Base-by-base conservation (phyloP, 2,329 filamentous ascomycete genomes). In the Graphiopsis chlorocephala region DNA sequence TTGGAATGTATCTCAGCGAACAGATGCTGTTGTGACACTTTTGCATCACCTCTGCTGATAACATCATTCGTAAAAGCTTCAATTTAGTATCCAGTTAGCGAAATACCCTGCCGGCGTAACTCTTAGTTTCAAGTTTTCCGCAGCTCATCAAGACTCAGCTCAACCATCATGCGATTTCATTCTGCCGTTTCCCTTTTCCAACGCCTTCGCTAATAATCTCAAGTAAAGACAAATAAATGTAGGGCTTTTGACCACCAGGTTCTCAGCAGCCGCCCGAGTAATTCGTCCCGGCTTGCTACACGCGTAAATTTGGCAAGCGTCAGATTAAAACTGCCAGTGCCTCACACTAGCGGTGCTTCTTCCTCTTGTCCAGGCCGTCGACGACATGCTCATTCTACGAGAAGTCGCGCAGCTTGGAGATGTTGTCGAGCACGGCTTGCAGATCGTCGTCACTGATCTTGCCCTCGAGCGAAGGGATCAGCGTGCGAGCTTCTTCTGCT, bases 401-500 rank as follows among this genome's bases (percentile, higher is more conserved):
- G 60, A 79, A 78, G 74, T 79, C 78, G 71, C 85, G 81, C 75
- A 96, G 82, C 83, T 96, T 96, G 71, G 88, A 90, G 79, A 98
- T 90, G 81, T 99, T 93, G 74, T 97, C 89, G 65, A 99, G 84
- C 65, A 98, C 82, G 68, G 93, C 89, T 78, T 96, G 90, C 68
- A 99, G 80, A 71, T 96, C 92, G 38, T 92, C 90, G 76, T 98
- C 94, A 67, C 85, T 86, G 74, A 98, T 96, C 81, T 99, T 99
- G 78, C 93, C 89, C 71, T 88, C 85, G 59, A 99, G 78, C 70
- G 86, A 97, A 1, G 95, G 96, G 68, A 99, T 96, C 65, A 99
- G 84, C 10, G 92, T 97, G 81, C 97, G 97, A 66, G 95, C 95
- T 80, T 99, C 96, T 75, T 99, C 95, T 65, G 92, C 90, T 52